Conservation (phyloP, 208 protist genomes). For the Wallacemonas sp. region DNA sequence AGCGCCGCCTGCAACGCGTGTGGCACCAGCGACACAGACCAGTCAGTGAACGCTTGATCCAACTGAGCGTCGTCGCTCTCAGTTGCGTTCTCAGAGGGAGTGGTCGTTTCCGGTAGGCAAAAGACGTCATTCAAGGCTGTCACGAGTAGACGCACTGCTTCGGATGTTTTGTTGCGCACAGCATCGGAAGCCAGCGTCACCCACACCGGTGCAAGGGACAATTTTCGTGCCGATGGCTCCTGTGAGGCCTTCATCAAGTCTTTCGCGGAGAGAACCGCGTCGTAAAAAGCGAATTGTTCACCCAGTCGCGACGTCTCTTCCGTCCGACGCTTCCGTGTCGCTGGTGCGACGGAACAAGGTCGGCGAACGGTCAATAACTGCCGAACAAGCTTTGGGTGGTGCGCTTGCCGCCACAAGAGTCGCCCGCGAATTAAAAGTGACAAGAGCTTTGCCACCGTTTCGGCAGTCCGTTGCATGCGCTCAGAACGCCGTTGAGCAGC, state of each 20-base stretch:
- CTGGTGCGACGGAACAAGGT: neutral
- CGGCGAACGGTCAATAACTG: constrained; percentile 34
- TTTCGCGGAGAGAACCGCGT: constrained; percentile 28
- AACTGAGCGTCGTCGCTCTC: constrained; percentile 1
- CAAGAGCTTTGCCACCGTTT: constrained; percentile 45
- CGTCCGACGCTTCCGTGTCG: neutral
- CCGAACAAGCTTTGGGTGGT: constrained; percentile 54
- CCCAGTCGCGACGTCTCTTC: constrained; percentile 1
- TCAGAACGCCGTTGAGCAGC: constrained; percentile 74
- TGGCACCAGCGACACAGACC: constrained; percentile 25
- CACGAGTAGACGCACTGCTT: constrained; percentile 41
- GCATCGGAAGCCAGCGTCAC: constrained; percentile 50
- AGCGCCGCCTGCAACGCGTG: constrained; percentile 2
- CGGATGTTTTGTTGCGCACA: constrained; percentile 51
- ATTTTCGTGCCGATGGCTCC: constrained; percentile 28
- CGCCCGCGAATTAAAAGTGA: constrained; percentile 52
- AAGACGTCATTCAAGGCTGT: constrained; percentile 43
- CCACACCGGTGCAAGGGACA: constrained; percentile 59
- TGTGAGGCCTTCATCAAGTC: constrained; percentile 17
- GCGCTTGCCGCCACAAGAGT: constrained; percentile 58
- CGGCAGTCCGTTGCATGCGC: constrained; percentile 64
- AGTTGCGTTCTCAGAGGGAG: neutral
- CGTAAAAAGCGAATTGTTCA: constrained; percentile 13
- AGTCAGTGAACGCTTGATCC: constrained; percentile 39
- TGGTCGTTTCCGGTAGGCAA: neutral